Conservation (phyloP, 148 eudicot species). For the Spergularia marina region DNA sequence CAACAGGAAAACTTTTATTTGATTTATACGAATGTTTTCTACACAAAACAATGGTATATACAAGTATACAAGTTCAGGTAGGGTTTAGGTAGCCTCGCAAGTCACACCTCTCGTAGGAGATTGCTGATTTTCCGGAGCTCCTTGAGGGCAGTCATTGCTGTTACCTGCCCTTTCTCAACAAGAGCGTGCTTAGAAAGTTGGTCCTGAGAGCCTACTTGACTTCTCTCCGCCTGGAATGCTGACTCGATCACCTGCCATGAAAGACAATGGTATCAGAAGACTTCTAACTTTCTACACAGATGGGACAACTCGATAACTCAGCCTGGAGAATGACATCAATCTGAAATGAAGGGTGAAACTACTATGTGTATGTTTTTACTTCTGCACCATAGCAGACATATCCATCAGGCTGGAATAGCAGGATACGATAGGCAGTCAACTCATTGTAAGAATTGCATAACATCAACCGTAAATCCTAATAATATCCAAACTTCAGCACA, state of each 20-base stretch:
- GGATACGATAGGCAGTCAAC: no score
- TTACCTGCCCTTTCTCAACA: conserved; percentile 71
- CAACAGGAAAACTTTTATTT: conserved; percentile 2
- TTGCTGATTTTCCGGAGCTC: conserved; percentile 96
- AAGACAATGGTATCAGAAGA: conserved; percentile 3
- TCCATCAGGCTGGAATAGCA: no score
- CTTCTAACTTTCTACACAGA: neutral
- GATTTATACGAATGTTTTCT: neutral
- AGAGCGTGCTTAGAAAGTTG: conserved; percentile 49
- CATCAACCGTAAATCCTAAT: neutral
- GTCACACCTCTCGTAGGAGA: conserved; percentile 66
- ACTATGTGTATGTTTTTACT: no score
- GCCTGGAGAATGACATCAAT: neutral
- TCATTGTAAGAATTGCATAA: neutral
- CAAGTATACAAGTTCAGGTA: neutral
- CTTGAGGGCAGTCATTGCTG: conserved; percentile 72
- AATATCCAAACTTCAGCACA: neutral
- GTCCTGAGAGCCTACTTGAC: conserved; percentile 40
- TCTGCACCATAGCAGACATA: no score
- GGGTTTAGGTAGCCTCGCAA: conserved; percentile 34
- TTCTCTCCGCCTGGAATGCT: conserved; percentile 60
- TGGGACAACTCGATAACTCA: neutral
- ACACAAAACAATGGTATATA: conserved; percentile 28
- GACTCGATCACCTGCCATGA: conserved; percentile 74
- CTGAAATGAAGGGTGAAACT: no score